Evolutionary conservation across 768 basidiomycete genomes (phyloP), one percentile per base, ranked within the genome.

Genomic region (Phallus indusiatus): DNA sequence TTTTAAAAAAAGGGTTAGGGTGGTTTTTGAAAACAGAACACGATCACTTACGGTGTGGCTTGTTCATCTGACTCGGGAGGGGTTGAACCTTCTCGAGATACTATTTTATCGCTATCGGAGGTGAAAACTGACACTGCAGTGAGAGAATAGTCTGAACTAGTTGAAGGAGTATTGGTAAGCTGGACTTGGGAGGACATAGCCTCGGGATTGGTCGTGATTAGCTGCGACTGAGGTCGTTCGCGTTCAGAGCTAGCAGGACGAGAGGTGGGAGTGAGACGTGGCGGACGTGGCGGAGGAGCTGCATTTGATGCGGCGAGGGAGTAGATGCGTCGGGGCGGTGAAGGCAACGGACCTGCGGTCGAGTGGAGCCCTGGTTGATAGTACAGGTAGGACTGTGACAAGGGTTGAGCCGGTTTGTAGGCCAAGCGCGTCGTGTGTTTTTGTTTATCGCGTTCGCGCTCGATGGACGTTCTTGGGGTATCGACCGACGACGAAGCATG

Each of bases 321-420:
- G n/a, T 42, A n/a, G 22, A 62, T 62, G 20, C 56, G 54, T 60
- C 82, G 75, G 1, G 87, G 85, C 9, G 86, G 86, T 34, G 81
- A 80, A 28, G 88, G 86, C 60, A 86, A 75, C 51, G 88, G 87
- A 4, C 86, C 85, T 47, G 86, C 87, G 21, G 79, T 87, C 7
- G 85, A 76, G 70, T 90, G 84, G 1, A 84, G 65, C 53, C 81
- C 79, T 75, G 64, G 46, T 24, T 63, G 60, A 46, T 59, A 62
- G 62, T 61, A 53, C 60, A 65, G 50, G 55, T 61, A 60, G 17
- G 55, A 54, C 4, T n/a, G 47, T 16, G 18, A 48, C 16, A 18
- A 34, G 35, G 52, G 24, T 42, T 47, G 62, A 49, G 56, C 47
- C 5, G 60, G 61, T 36, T 57, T 53, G 47, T 52, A 53, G n/a